Percentiles rank a stretch among this genome's conserved stretches.
phyloP scores from a whole-genome alignment of 352 stramenopile species.

The Peronospora destructor region DNA sequence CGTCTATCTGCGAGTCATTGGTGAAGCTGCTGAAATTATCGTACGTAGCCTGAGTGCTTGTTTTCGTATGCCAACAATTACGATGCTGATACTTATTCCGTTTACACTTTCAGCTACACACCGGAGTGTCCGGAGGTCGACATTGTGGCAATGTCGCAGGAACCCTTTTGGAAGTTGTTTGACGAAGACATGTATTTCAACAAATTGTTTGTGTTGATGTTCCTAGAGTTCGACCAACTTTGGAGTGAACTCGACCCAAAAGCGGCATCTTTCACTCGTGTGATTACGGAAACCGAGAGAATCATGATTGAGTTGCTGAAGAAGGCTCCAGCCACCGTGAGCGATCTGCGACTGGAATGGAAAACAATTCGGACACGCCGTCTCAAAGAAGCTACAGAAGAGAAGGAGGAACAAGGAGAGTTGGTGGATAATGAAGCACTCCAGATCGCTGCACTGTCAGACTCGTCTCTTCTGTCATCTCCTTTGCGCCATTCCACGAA shows the following conservation, averaged over 20 bases:
- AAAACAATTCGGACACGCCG: constrained; percentile 36
- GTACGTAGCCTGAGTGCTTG: constrained; percentile 30
- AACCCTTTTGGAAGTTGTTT: constrained; percentile 82
- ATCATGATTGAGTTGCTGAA: constrained; percentile 67
- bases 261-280: constrained; percentile 67
- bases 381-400: constrained; percentile 22
- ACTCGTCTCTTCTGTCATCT: constrained; percentile 16
- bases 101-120: constrained; percentile 30
- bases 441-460: constrained; percentile 17
- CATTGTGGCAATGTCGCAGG: constrained; percentile 64
- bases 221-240: constrained; percentile 69
- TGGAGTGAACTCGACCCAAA: constrained; percentile 57
- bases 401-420: constrained; percentile 24
- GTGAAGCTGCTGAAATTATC: constrained; percentile 66
- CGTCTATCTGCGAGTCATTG: constrained; percentile 63
- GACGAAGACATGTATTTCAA: constrained; percentile 73
- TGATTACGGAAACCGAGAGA: constrained; percentile 69
- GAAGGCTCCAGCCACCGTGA: constrained; percentile 46
- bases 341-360: constrained; percentile 65
- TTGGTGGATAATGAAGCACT: constrained; percentile 24
- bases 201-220: constrained; percentile 72
- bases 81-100: constrained; percentile 8
- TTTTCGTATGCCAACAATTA: constrained; percentile 1
- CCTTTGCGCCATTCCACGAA: constrained; percentile 29
- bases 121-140: constrained; percentile 60